Evolutionary conservation across 2,329 filamentous ascomycete genomes (phyloP).

Genomic region (Penicillium sp.): DNA sequence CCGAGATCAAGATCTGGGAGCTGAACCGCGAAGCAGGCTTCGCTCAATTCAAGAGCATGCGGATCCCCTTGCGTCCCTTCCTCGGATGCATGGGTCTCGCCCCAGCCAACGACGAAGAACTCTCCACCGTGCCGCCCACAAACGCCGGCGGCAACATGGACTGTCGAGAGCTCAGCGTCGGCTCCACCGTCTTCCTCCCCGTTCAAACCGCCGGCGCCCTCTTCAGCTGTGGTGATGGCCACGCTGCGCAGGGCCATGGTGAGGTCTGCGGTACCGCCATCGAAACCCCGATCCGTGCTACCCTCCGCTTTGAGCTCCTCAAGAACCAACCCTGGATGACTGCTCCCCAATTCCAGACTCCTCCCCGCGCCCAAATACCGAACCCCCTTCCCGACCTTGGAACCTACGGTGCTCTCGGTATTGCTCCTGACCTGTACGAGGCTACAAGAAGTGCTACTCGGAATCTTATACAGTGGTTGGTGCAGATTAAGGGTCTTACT

Average conservation of each 20-base stretch:
- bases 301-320: slow-evolving; percentile 50
- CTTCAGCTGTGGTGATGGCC: slow-evolving; percentile 57
- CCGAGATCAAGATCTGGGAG: slow-evolving; percentile 52
- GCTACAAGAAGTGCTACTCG: slow-evolving; percentile 52
- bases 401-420: slow-evolving; percentile 51
- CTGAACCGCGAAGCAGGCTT: slow-evolving; percentile 42
- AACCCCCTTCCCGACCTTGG: slow-evolving; percentile 36
- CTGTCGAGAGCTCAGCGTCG: slow-evolving; percentile 51
- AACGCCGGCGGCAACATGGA: slow-evolving; percentile 58
- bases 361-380: slow-evolving; percentile 25
- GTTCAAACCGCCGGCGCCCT: slow-evolving; percentile 52
- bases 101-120: slow-evolving; percentile 46
- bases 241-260: slow-evolving; percentile 56
- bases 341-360: slow-evolving; percentile 51
- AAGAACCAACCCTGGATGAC: slow-evolving; percentile 50
- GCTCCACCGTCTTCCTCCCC: slow-evolving; percentile 51
- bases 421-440: slow-evolving; percentile 50
- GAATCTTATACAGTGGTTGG: slow-evolving; percentile 52
- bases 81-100: slow-evolving; percentile 56
- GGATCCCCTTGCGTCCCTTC: slow-evolving; percentile 53
- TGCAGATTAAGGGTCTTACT: slow-evolving; percentile 47
- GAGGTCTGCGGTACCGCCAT: slow-evolving; percentile 59
- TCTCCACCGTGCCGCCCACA: slow-evolving; percentile 53
- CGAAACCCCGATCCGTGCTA: slow-evolving; percentile 54
- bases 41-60: slow-evolving; percentile 50